Conservation (phyloP, 441 rosid species). For the Euphorbia schlechtendalii region DNA sequence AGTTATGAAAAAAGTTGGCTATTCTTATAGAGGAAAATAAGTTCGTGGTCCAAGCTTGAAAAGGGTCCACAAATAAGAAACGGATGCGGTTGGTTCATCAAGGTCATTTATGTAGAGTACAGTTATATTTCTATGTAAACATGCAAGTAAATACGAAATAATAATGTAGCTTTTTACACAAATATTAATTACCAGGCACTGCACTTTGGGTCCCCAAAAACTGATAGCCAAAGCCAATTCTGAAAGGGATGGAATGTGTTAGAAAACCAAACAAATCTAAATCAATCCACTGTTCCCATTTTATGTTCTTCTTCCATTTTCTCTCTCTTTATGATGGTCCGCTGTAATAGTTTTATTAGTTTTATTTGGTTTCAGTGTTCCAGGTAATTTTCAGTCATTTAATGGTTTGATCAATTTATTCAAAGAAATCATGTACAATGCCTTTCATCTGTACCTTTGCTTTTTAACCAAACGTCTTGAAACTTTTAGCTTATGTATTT, state of each 20-base stretch:
- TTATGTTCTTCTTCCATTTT: too few relatives aligned
- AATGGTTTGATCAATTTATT: neutral
- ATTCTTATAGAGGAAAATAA: slow-evolving; percentile 21
- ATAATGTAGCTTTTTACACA: too few relatives aligned
- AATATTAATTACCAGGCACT: too few relatives aligned
- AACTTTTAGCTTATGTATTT: neutral
- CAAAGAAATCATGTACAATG: neutral
- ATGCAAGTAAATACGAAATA: neutral
- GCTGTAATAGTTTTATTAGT: neutral
- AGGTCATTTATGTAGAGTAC: too few relatives aligned
- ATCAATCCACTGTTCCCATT: too few relatives aligned
- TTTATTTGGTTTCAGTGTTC: neutral
- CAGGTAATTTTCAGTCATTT: neutral
- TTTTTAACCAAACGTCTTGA: neutral
- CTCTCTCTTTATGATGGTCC: too few relatives aligned
- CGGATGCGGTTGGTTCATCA: neutral
- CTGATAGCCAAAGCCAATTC: too few relatives aligned
- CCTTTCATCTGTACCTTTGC: neutral
- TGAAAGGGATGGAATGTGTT: too few relatives aligned
- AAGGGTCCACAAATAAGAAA: slow-evolving; percentile 23
- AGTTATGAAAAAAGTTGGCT: slow-evolving; percentile 9
- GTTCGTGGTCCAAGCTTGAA: slow-evolving; percentile 20
- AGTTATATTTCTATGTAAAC: neutral
- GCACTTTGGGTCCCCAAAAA: too few relatives aligned
- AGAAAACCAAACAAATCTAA: too few relatives aligned